Evolutionary conservation across 441 rosid species (phyloP).

Genomic region (Viola pubescens): DNA sequence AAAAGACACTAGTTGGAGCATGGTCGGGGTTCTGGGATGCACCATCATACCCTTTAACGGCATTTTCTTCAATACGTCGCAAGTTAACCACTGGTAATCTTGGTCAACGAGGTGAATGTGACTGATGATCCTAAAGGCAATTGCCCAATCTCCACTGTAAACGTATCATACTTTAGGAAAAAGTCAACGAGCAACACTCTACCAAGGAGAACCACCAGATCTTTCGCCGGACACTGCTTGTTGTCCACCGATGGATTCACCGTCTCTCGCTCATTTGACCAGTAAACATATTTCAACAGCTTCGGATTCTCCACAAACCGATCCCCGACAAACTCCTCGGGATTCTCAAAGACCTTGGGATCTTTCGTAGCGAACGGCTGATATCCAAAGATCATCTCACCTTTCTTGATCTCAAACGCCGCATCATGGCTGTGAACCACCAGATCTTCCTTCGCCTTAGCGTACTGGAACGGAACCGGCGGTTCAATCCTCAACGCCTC

Average conservation of each 20-base stretch:
- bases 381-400: conserved; percentile 58
- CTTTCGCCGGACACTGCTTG: conserved; percentile 75
- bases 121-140: conserved; percentile 41
- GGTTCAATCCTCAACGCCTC: conserved; percentile 62
- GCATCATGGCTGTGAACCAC: conserved; percentile 55
- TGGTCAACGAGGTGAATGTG: conserved; percentile 47
- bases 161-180: conserved; percentile 72
- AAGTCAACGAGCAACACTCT: conserved; percentile 47
- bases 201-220: conserved; percentile 50
- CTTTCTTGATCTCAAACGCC: conserved; percentile 44
- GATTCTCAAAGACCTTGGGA: conserved; percentile 39
- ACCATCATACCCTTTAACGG: too few species aligned
- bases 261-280: conserved; percentile 79
- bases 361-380: conserved; percentile 61
- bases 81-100: conserved; percentile 10
- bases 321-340: conserved; percentile 49
- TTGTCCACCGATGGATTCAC: conserved; percentile 42
- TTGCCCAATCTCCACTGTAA: conserved; percentile 36
- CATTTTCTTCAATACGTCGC: too few species aligned
- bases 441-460: conserved; percentile 44
- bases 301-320: conserved; percentile 62
- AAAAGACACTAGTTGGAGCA: too few species aligned
- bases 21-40: too few species aligned
- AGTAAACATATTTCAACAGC: conserved; percentile 46
- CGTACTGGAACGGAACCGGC: conserved; percentile 49